Percentiles rank a stretch among this genome's conserved stretches.
Conservation (phyloP, 345 rosid genomes). For the rapeseed (Brassica napus) region DNA sequence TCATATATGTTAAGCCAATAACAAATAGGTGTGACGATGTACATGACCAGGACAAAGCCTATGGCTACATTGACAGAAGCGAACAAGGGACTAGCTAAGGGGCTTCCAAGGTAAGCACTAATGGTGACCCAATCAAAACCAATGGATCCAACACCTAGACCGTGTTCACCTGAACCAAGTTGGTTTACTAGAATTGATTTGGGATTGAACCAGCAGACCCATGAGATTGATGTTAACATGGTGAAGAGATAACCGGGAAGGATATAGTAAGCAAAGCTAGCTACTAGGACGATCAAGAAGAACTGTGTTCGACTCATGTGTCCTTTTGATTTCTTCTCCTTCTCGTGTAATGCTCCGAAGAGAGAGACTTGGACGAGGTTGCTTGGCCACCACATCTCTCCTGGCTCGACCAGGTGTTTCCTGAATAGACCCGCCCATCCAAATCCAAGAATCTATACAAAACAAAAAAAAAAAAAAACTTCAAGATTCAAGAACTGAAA, state of each 20-base stretch:
- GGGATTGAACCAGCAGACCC: constrained; percentile 80
- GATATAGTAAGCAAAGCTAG: constrained; percentile 72
- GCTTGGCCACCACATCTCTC: constrained; percentile 90
- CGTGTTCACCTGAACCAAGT: constrained; percentile 72
- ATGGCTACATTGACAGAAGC: constrained; percentile 76
- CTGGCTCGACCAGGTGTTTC: constrained; percentile 81
- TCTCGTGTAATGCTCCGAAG: constrained; percentile 83
- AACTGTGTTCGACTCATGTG: constrained; percentile 55
- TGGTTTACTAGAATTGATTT: constrained; percentile 69
- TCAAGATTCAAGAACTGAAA: neutral
- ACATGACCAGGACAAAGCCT: constrained; percentile 68
- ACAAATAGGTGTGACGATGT: constrained; percentile 61
- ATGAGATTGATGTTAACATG: constrained; percentile 60
- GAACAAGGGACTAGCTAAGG: constrained; percentile 85
- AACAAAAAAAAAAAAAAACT: neutral
- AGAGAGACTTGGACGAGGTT: constrained; percentile 81
- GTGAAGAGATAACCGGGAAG: constrained; percentile 69
- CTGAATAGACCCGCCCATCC: constrained; percentile 91
- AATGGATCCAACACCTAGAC: constrained; percentile 74
- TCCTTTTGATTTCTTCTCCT: constrained; percentile 53
- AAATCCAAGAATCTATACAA: constrained; percentile 64
- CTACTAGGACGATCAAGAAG: constrained; percentile 58
- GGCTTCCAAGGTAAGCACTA: constrained; percentile 72
- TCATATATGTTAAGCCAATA: constrained; percentile 69
- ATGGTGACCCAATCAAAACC: constrained; percentile 84